Evolutionary conservation across 768 basidiomycete species (phyloP).

Genomic region (Rhodotorula kratochvilovae): DNA sequence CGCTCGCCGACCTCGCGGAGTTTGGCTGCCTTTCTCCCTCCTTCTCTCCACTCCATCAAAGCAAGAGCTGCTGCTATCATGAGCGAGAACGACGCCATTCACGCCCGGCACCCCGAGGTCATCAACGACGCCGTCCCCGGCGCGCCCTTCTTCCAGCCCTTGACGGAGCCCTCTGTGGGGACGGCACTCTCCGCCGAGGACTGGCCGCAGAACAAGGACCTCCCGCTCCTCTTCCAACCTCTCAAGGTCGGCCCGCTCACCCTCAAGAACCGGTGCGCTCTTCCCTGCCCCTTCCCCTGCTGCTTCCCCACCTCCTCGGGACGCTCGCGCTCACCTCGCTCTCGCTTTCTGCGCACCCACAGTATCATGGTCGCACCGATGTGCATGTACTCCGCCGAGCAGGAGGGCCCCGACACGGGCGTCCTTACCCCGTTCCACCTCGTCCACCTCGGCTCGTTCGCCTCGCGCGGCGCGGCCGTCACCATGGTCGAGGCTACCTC

Average conservation of each 20-base stretch:
- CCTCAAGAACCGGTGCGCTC: conserved; percentile 67
- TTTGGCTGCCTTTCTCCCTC: no score
- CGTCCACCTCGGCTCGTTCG: conserved; percentile 64
- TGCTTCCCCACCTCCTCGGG: conserved; percentile 46
- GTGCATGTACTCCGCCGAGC: conserved; percentile 68
- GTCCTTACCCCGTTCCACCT: conserved; percentile 75
- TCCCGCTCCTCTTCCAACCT: conserved; percentile 64
- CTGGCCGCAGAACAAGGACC: conserved; percentile 51
- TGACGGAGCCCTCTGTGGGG: conserved; percentile 7
- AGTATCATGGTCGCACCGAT: conserved; percentile 55
- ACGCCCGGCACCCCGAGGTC: neutral
- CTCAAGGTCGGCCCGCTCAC: conserved; percentile 58
- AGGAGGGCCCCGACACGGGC: conserved; percentile 54
- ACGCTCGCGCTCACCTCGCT: conserved; percentile 46
- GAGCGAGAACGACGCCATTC: neutral
- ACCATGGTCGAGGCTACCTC: conserved; percentile 66
- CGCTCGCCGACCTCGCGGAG: no score
- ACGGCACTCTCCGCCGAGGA: conserved; percentile 14
- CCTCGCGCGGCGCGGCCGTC: conserved; percentile 65
- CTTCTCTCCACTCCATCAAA: neutral
- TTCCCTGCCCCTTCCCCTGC: conserved; percentile 6
- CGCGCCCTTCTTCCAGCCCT: conserved; percentile 20
- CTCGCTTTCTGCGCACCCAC: no score
- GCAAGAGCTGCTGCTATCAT: neutral
- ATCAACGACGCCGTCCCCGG: conserved; percentile 1